Evolutionary conservation across 192 early-diverging fungal genomes (phyloP), one percentile per base, ranked within the genome.

Genomic region (Backusella macrospora): DNA sequence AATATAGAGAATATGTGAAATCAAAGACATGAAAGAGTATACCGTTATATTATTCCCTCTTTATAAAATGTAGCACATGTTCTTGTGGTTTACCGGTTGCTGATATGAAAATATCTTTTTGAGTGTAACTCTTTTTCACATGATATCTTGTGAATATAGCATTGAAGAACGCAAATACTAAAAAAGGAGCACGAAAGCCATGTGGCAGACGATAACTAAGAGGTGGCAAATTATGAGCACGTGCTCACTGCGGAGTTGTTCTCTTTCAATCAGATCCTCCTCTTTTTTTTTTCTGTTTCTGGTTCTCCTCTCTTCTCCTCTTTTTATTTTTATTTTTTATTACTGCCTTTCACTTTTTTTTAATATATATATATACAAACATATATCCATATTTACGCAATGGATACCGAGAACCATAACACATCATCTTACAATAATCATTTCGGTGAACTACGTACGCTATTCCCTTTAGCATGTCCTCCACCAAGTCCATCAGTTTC

Each of bases 121-220:
- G 4, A 37, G 16, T 69, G 47, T 69, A 59, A 26, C 52, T 14
- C 8, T 10, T 0, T 59, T 59, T 29, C 52, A 59, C 52, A 59
- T 59, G 52, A 59, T 59, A 59, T 59, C 52, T 59, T 59, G 52
- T 59, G 52, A 59, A 59, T 59, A 59, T 59, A 59, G 52, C 52
- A 59, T 23, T 59, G 52, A 59, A 23, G 18, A 59, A 26, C 52
- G 52, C 52, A 59, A 59, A 59, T 59, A 59, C 21, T 59, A 26
- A 59, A 59, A 43, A 59, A 59, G 52, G 52, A 59, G 52, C 52
- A 29, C 26, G 52, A 59, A 23, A 59, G 52, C 52, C 52, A 59
- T 59, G 52, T 59, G 52, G 52, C 52, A 59, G 52, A n/a, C 9
- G 10, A 21, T 59, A 59, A 59, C 9, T 26, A 59, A 59, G 52